Conservation (phyloP, 1,284 basidiomycete genomes). For the Ceratorhiza oryzae-sativae region DNA sequence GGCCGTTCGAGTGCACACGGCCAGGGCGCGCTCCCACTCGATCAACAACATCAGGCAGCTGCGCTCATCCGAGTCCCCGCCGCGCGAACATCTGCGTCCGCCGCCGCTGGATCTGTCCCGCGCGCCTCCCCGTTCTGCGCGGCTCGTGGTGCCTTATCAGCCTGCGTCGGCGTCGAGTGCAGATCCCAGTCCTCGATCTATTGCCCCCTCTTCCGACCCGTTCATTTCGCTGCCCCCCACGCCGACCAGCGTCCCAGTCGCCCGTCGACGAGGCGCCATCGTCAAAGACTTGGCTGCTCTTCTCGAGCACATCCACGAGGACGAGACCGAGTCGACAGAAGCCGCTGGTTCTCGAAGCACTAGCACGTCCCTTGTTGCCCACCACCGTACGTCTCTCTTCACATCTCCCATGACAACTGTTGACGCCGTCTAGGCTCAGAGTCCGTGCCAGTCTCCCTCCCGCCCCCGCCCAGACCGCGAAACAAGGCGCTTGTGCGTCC, state of each 20-base stretch:
- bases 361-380: neutral
- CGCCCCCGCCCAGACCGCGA: conserved; percentile 30
- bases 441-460: conserved; percentile 24
- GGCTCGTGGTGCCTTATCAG: neutral
- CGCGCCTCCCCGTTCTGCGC: neutral
- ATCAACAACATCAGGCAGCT: conserved; percentile 22
- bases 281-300: conserved; percentile 19
- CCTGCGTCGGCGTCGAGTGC: neutral
- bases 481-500: conserved; percentile 33
- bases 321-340: conserved; percentile 5
- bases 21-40: conserved; percentile 17
- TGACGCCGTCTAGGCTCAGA: conserved; percentile 6
- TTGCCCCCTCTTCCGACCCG: neutral
- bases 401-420: neutral
- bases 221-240: neutral
- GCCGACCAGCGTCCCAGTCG: neutral
- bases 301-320: conserved; percentile 31
- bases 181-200: neutral
- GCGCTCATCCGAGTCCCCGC: conserved; percentile 19
- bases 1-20: conserved; percentile 15
- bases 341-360: neutral
- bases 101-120: neutral
- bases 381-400: conserved; percentile 3
- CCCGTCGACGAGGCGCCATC: conserved; percentile 10
- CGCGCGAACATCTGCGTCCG: neutral